Percentiles rank a stretch among this genome's conserved stretches.
phyloP scores from a whole-genome alignment of 495 filamentous ascomycete genomes.

The Penicillium turbatum region DNA sequence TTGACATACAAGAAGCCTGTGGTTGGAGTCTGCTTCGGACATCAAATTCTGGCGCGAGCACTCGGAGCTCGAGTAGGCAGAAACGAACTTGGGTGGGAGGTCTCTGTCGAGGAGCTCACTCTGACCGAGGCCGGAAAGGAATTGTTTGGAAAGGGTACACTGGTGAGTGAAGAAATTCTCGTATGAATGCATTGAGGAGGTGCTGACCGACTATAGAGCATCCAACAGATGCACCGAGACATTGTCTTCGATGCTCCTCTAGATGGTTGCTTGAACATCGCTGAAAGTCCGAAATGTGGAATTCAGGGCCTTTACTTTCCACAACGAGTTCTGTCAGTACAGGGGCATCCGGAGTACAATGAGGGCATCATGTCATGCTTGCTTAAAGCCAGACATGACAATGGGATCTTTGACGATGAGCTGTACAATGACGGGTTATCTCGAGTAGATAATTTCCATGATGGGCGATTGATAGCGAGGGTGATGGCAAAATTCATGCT shows the following conservation, averaged over 20 bases:
- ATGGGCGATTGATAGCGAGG: conserved; percentile 61
- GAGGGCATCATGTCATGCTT: conserved; percentile 65
- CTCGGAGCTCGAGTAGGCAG: conserved; percentile 61
- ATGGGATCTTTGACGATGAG: conserved; percentile 61
- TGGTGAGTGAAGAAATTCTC: conserved; percentile 48
- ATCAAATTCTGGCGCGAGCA: conserved; percentile 81
- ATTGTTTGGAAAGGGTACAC: conserved; percentile 59
- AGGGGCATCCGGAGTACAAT: conserved; percentile 88
- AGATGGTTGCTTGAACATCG: conserved; percentile 56
- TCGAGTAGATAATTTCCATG: conserved; percentile 60
- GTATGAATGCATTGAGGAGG: background rate
- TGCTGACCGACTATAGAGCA: conserved; percentile 37
- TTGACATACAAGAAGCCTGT: conserved; percentile 54
- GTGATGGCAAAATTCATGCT: conserved; percentile 67
- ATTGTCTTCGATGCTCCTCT: conserved; percentile 65
- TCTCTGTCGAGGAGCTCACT: conserved; percentile 60
- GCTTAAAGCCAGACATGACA: conserved; percentile 52
- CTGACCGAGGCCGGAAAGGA: conserved; percentile 63
- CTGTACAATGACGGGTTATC: conserved; percentile 56
- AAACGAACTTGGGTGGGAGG: conserved; percentile 70
- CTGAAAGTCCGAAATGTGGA: conserved; percentile 55
- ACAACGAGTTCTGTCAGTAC: conserved; percentile 61
- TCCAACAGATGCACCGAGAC: conserved; percentile 86
- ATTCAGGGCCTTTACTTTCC: conserved; percentile 74
- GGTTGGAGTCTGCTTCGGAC: conserved; percentile 86